Evolutionary conservation across 2,329 filamentous ascomycete species (phyloP).

Genomic region (Aaosphaeria pasadenensis): DNA sequence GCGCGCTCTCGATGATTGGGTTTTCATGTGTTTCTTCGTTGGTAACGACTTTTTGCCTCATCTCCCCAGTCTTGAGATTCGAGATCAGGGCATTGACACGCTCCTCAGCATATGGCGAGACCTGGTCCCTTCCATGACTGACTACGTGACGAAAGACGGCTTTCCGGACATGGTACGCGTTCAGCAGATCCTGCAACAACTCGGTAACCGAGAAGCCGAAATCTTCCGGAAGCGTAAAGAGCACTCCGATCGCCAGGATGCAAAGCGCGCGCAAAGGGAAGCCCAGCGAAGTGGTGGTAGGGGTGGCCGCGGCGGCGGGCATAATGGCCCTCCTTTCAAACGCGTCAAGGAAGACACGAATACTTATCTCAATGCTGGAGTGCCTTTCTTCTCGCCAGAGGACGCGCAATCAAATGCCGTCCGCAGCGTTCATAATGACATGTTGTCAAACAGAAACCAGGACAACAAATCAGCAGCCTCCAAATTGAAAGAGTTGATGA

Average conservation of each 20-base stretch:
- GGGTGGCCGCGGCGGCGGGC: slow-evolving; percentile 21
- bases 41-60: slow-evolving; percentile 98
- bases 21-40: slow-evolving; percentile 99
- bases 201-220: slow-evolving; percentile 88
- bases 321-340: slow-evolving; percentile 23
- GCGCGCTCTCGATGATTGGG: slow-evolving; percentile 93
- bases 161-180: slow-evolving; percentile 83
- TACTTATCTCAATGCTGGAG: slow-evolving; percentile 32
- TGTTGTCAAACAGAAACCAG: slow-evolving; percentile 76
- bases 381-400: slow-evolving; percentile 35
- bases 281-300: slow-evolving; percentile 35
- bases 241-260: slow-evolving; percentile 78
- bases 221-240: slow-evolving; percentile 90
- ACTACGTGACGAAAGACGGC: slow-evolving; percentile 94
- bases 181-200: slow-evolving; percentile 80
- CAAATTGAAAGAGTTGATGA: slow-evolving; percentile 70
- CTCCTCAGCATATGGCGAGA: slow-evolving; percentile 97
- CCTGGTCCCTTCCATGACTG: slow-evolving; percentile 85
- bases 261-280: slow-evolving; percentile 59
- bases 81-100: slow-evolving; percentile 95
- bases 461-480: slow-evolving; percentile 96
- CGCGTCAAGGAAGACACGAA: slow-evolving; percentile 33
- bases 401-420: slow-evolving; percentile 36
- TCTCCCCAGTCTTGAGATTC: slow-evolving; percentile 93
- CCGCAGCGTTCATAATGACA: slow-evolving; percentile 72